Evolutionary conservation across 1,284 basidiomycete species (phyloP).

Genomic region (Ganoderma lucidum): DNA sequence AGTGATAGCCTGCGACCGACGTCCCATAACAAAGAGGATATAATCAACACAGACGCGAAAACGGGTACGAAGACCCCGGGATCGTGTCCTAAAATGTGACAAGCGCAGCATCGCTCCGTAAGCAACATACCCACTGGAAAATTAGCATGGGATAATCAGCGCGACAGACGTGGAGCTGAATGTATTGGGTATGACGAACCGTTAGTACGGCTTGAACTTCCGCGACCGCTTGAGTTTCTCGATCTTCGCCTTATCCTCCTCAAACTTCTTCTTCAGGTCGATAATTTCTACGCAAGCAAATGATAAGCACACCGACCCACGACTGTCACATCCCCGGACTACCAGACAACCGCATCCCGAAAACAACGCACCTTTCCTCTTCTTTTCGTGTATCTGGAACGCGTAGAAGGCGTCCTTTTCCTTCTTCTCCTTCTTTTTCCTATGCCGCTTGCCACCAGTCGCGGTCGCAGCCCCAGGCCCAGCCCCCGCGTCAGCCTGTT

Average conservation of each 20-base stretch:
- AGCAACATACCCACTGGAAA: conserved; percentile 6
- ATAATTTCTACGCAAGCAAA: conserved; percentile 62
- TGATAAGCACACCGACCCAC: conserved; percentile 13
- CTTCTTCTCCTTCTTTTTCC: conserved; percentile 69
- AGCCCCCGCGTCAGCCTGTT: conserved; percentile 20
- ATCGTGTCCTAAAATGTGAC: neutral
- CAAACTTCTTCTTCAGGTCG: conserved; percentile 83
- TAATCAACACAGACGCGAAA: neutral
- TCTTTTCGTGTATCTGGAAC: conserved; percentile 90
- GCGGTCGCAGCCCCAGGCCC: conserved; percentile 13
- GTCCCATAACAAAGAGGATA: neutral
- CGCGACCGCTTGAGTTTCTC: conserved; percentile 82
- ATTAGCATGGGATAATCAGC: neutral
- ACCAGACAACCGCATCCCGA: conserved; percentile 11
- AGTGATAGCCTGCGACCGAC: neutral
- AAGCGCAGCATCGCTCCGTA: neutral
- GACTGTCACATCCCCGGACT: conserved; percentile 6
- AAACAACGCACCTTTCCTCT: conserved; percentile 72
- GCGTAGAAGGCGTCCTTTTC: conserved; percentile 86
- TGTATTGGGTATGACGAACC: neutral
- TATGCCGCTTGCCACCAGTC: conserved; percentile 36
- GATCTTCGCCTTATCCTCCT: conserved; percentile 88
- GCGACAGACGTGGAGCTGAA: neutral
- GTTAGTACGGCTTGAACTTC: conserved; percentile 86
- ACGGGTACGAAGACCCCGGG: neutral